Percentiles rank a stretch among this genome's conserved stretches.
These are phyloP conservation scores for Arabidopsis lyrata DNA, from an alignment of 441 rosid genomes.

Conservation along the genomic window DNA sequence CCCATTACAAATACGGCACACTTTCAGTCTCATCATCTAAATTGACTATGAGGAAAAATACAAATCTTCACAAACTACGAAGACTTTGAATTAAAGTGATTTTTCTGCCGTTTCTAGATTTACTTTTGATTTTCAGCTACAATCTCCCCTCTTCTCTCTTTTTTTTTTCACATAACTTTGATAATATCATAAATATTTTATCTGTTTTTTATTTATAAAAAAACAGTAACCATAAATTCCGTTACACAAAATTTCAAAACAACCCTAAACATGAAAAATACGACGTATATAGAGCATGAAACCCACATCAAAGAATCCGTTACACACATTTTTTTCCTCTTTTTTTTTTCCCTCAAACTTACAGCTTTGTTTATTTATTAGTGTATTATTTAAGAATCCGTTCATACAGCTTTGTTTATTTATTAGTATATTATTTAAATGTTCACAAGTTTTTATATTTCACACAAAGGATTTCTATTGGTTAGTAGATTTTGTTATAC, in stretches of 20 bases:
- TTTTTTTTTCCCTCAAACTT: not conserved
- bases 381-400: not conserved
- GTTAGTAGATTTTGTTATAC: not conserved
- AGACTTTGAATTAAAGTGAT: constrained; percentile 12
- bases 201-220: not conserved
- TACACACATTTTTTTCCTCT: not conserved
- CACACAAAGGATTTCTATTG: not conserved
- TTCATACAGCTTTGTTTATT: constrained; percentile 11
- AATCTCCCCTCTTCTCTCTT: not conserved
- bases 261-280: constrained; percentile 37
- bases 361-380: constrained; percentile 8
- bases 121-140: not conserved
- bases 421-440: not conserved
- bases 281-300: constrained; percentile 25
- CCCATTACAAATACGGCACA: not conserved
- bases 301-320: constrained; percentile 26
- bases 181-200: constrained; percentile 1
- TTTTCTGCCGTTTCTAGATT: constrained; percentile 1
- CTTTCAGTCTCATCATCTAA: not conserved
- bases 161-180: not conserved
- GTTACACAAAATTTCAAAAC: constrained; percentile 36
- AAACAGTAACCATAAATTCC: constrained; percentile 13
- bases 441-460: not conserved
- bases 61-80: not conserved
- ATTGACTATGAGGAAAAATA: not conserved